Conservation (phyloP, 805 yeast genomes). For the Sporopachydermia lactativora region DNA sequence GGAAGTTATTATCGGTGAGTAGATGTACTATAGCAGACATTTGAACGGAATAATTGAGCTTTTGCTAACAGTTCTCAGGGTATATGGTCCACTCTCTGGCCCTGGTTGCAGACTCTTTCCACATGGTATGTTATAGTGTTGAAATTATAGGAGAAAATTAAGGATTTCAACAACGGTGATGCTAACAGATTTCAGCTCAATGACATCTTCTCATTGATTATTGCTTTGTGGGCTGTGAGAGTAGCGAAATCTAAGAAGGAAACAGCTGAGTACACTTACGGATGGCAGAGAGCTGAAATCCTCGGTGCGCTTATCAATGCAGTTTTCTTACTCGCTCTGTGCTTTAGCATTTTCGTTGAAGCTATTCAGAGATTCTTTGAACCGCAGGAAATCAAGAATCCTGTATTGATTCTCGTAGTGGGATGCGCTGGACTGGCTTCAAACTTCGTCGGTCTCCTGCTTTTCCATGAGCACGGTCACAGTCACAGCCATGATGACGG, state of each 20-base stretch:
- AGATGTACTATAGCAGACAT: not conserved
- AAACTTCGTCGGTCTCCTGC: constrained; percentile 66
- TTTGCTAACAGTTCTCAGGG: constrained; percentile 12
- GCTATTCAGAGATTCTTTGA: constrained; percentile 80
- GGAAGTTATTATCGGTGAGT: constrained; percentile 62
- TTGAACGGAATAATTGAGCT: not conserved
- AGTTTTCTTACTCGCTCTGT: constrained; percentile 80
- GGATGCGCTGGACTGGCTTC: constrained; percentile 77
- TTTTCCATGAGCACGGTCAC: constrained; percentile 82
- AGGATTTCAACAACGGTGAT: too few relatives aligned
- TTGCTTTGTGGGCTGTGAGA: constrained; percentile 93
- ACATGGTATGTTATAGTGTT: constrained; percentile 37
- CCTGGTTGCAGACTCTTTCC: constrained; percentile 91
- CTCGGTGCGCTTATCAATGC: constrained; percentile 92
- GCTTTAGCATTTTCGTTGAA: constrained; percentile 84
- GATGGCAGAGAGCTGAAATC: constrained; percentile 97
- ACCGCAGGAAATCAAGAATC: constrained; percentile 69
- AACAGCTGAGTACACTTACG: constrained; percentile 84
- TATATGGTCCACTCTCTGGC: constrained; percentile 92
- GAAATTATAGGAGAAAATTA: too few relatives aligned
- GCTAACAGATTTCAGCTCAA: constrained; percentile 47
- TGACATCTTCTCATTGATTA: constrained; percentile 77
- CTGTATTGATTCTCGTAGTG: constrained; percentile 68
- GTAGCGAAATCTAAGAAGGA: constrained; percentile 75
- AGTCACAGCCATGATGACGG: constrained; percentile 31